A percentile compares a stretch with the other conserved stretches of the same genome.
These are phyloP conservation scores for Cudoniella acicularis DNA, from an alignment of 495 filamentous ascomycete species.

Conservation along the genomic window DNA sequence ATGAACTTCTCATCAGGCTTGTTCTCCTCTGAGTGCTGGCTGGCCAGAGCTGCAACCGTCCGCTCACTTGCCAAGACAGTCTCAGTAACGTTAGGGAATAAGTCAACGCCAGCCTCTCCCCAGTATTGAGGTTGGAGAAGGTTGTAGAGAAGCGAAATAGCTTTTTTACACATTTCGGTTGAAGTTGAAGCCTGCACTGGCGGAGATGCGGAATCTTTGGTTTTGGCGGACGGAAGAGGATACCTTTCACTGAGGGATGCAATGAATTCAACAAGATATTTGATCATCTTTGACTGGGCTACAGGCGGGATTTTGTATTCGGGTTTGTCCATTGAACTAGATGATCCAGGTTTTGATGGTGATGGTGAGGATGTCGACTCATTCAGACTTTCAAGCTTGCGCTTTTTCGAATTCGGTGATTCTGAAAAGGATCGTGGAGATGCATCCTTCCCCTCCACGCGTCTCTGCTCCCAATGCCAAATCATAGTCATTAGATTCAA, in stretches of 20 bases:
- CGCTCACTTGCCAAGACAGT: constrained; percentile 70
- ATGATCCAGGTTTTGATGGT: constrained; percentile 32
- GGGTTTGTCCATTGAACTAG: constrained; percentile 45
- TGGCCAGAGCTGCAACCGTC: constrained; percentile 63
- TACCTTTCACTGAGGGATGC: constrained; percentile 82
- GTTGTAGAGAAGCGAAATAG: constrained; percentile 75
- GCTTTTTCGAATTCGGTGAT: constrained; percentile 71
- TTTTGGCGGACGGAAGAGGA: constrained; percentile 63
- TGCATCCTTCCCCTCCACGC: constrained; percentile 53
- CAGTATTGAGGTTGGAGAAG: constrained; percentile 86
- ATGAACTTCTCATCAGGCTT: constrained; percentile 78
- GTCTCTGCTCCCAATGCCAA: constrained; percentile 86
- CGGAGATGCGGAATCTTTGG: constrained; percentile 51
- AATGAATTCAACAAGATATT: constrained; percentile 93
- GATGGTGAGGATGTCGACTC: constrained; percentile 45
- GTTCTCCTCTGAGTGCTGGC: constrained; percentile 62
- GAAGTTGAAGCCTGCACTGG: constrained; percentile 46
- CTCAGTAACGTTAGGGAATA: constrained; percentile 87
- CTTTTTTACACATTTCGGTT: constrained; percentile 80
- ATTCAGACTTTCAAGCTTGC: constrained; percentile 58
- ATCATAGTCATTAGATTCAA: constrained; percentile 86
- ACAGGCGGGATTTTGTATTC: constrained; percentile 66
- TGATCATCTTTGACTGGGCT: constrained; percentile 73
- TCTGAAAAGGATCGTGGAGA: constrained; percentile 50
- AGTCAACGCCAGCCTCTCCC: constrained; percentile 86